phyloP scores from a whole-genome alignment of 2,329 filamentous ascomycete genomes.

The Fusarium humuli region DNA sequence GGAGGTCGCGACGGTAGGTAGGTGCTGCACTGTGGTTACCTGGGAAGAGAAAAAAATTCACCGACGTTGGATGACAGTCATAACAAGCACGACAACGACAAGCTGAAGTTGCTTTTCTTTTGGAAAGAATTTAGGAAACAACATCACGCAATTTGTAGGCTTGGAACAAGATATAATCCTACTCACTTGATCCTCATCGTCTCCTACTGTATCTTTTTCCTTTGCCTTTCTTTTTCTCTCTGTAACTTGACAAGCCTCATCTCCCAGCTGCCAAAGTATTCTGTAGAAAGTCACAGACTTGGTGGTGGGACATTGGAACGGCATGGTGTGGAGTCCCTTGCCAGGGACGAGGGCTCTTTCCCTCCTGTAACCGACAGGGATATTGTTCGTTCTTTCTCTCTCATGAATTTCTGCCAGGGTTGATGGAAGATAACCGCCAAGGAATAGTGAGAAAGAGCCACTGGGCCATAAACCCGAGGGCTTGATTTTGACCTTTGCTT shows the following conservation, averaged over 20 bases:
- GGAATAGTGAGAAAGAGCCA: constrained; percentile 13
- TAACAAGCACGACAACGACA: not conserved
- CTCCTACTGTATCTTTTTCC: not conserved
- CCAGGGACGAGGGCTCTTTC: constrained; percentile 22
- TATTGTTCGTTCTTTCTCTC: not conserved
- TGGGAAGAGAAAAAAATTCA: not conserved
- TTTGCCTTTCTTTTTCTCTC: not conserved
- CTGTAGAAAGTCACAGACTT: not conserved
- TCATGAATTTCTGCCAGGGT: constrained; percentile 16
- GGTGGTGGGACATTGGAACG: not conserved
- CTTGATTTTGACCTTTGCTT: constrained; percentile 22
- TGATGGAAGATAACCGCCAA: constrained; percentile 22
- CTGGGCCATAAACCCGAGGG: constrained; percentile 3
- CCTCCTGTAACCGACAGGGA: constrained; percentile 27
- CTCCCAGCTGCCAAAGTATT: not conserved
- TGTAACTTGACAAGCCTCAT: not conserved
- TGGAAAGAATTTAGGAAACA: too few relatives aligned
- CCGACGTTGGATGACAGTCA: not conserved
- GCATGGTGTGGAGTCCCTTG: constrained; percentile 34
- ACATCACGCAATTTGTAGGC: not conserved
- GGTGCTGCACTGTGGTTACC: not conserved
- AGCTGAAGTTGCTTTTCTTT: not conserved
- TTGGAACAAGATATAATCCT: not conserved
- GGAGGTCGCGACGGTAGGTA: not conserved
- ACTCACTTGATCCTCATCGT: not conserved